Conservation (phyloP, 768 basidiomycete genomes). For the Tylopilus rubrobrunneus region DNA sequence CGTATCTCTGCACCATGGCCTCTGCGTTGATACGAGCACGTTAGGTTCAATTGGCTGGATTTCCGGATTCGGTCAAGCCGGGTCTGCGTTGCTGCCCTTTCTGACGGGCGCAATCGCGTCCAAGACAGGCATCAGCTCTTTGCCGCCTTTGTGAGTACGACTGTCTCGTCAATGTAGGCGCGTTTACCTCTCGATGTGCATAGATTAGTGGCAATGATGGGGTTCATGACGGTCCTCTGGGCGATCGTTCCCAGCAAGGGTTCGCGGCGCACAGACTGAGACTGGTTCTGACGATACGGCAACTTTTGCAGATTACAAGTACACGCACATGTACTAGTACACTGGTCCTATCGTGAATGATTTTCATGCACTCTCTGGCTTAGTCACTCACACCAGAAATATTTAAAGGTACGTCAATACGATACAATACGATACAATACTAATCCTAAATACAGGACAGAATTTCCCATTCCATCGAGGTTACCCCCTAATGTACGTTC, state of each 20-base stretch:
- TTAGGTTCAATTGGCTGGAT: constrained; percentile 64
- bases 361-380: no score
- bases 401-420: no score
- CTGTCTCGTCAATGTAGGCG: background rate
- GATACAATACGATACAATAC: no score
- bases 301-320: no score
- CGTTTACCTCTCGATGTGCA: background rate
- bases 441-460: no score
- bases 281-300: constrained; percentile 6
- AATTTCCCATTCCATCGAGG: no score
- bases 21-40: background rate
- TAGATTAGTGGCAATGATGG: constrained; percentile 40
- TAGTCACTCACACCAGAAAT: no score
- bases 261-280: constrained; percentile 19
- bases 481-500: no score
- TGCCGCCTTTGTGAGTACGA: constrained; percentile 34
- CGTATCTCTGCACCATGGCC: background rate
- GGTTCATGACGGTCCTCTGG: constrained; percentile 40
- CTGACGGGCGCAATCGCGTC: constrained; percentile 66
- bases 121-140: constrained; percentile 46
- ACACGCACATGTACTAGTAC: no score
- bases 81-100: constrained; percentile 69
- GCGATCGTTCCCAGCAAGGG: constrained; percentile 35
- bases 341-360: no score
- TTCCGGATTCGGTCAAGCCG: constrained; percentile 65